Evolutionary conservation across 257 asterid species (phyloP).

Genomic region (Echium plantagineum): DNA sequence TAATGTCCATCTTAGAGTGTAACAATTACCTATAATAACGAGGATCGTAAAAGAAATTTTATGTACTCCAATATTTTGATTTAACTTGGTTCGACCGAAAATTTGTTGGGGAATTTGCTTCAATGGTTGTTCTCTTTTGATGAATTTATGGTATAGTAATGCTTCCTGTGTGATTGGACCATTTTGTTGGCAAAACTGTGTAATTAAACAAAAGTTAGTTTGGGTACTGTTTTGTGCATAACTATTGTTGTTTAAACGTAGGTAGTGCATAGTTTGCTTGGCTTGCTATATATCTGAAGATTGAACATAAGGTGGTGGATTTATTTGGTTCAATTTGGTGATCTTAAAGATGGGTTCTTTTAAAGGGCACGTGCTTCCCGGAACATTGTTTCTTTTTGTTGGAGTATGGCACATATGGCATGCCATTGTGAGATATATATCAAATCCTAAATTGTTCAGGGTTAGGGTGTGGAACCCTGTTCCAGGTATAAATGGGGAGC

Average conservation of each 20-base stretch:
- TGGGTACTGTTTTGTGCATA: too few species aligned
- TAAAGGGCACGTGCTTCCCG: constrained; percentile 86
- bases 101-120: background rate
- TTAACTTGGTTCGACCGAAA: background rate
- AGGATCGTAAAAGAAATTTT: too few species aligned
- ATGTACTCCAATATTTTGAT: too few species aligned
- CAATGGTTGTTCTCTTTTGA: too few species aligned
- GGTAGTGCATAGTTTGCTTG: background rate
- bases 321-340: background rate
- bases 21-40: too few species aligned
- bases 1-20: too few species aligned
- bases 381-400: constrained; percentile 69
- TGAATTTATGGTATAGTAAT: background rate
- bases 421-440: constrained; percentile 48
- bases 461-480: constrained; percentile 92
- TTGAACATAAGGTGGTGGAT: background rate
- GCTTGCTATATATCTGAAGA: background rate
- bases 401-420: constrained; percentile 96
- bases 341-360: constrained; percentile 72
- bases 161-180: too few species aligned
- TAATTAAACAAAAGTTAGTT: too few species aligned
- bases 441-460: constrained; percentile 57
- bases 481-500: constrained; percentile 56
- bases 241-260: background rate
- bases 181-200: too few species aligned